phyloP scores from a whole-genome alignment of 805 yeast genomes.

The Yamadazyma phyllophila region DNA sequence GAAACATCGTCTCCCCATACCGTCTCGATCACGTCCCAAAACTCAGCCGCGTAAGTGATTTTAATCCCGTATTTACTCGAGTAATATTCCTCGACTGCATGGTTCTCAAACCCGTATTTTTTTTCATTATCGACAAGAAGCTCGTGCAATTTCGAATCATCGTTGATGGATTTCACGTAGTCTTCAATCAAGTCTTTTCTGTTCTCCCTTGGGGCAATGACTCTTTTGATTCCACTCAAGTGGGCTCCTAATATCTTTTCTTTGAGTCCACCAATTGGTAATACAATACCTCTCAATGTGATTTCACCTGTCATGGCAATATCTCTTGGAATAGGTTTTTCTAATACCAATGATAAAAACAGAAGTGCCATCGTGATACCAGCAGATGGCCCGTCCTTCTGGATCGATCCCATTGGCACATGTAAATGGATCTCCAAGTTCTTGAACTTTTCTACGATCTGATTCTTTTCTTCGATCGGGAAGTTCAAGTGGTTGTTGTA shows the following conservation, averaged over 20 bases:
- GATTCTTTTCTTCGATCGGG: slow-evolving; percentile 26
- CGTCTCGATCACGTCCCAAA: slow-evolving; percentile 68
- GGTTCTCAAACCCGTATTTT: slow-evolving; percentile 26
- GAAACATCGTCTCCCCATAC: slow-evolving; percentile 63
- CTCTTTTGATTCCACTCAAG: slow-evolving; percentile 52
- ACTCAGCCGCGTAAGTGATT: slow-evolving; percentile 66
- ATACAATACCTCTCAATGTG: slow-evolving; percentile 70
- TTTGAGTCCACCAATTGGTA: slow-evolving; percentile 80
- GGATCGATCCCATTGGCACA: slow-evolving; percentile 49
- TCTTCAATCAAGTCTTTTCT: slow-evolving; percentile 66
- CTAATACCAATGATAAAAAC: slow-evolving; percentile 43
- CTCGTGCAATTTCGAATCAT: slow-evolving; percentile 31
- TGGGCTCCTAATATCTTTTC: slow-evolving; percentile 82
- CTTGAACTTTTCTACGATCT: slow-evolving; percentile 44
- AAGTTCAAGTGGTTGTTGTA: slow-evolving; percentile 31
- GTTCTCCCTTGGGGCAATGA: slow-evolving; percentile 70
- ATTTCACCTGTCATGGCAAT: slow-evolving; percentile 89
- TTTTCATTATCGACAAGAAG: slow-evolving; percentile 36
- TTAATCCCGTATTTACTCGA: slow-evolving; percentile 55
- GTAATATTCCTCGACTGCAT: slow-evolving; percentile 51
- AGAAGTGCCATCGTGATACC: slow-evolving; percentile 51
- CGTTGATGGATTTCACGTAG: slow-evolving; percentile 38
- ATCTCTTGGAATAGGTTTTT: slow-evolving; percentile 42
- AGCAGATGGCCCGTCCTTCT: slow-evolving; percentile 48
- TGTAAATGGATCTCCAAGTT: slow-evolving; percentile 56